Evolutionary conservation across 345 rosid genomes (phyloP).

Genomic region (Boechera divaricarpa): DNA sequence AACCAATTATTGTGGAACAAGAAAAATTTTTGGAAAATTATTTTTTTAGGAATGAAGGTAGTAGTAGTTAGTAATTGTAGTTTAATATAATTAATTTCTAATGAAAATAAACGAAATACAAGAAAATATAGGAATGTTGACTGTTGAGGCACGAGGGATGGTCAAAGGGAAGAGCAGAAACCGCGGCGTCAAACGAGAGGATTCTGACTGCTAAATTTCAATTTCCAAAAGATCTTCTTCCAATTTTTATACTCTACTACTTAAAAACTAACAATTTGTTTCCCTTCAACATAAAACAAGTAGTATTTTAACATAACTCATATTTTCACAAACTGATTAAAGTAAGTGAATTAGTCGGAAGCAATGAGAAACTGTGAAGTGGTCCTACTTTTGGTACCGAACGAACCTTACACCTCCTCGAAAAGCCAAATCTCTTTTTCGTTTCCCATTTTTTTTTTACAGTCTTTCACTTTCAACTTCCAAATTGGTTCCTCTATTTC

Average conservation of each 20-base stretch:
- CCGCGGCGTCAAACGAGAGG: slow-evolving; percentile 46
- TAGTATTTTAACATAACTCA: neutral
- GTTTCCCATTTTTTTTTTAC: neutral
- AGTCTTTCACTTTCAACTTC: slow-evolving; percentile 22
- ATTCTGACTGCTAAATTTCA: slow-evolving; percentile 39
- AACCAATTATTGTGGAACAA: no score
- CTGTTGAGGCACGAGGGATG: slow-evolving; percentile 1
- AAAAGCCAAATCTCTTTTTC: slow-evolving; percentile 36
- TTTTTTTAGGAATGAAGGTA: no score
- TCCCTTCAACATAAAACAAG: no score
- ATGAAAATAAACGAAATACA: neutral
- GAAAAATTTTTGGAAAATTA: neutral
- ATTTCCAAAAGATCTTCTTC: slow-evolving; percentile 45
- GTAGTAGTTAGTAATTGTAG: neutral
- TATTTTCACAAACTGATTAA: slow-evolving; percentile 1
- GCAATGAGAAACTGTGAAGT: slow-evolving; percentile 9
- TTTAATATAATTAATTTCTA: neutral
- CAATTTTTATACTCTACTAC: neutral
- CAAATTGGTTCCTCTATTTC: slow-evolving; percentile 30
- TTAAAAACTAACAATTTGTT: no score
- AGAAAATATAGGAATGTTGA: neutral
- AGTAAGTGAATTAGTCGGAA: neutral
- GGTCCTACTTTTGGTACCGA: slow-evolving; percentile 34
- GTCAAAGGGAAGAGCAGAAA: slow-evolving; percentile 38
- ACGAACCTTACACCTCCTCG: slow-evolving; percentile 40